Percentiles rank a stretch among this genome's conserved stretches.
These are phyloP conservation scores for Dioscorea zingiberensis DNA, from an alignment of 106 monocot genomes.

Conservation along the genomic window DNA sequence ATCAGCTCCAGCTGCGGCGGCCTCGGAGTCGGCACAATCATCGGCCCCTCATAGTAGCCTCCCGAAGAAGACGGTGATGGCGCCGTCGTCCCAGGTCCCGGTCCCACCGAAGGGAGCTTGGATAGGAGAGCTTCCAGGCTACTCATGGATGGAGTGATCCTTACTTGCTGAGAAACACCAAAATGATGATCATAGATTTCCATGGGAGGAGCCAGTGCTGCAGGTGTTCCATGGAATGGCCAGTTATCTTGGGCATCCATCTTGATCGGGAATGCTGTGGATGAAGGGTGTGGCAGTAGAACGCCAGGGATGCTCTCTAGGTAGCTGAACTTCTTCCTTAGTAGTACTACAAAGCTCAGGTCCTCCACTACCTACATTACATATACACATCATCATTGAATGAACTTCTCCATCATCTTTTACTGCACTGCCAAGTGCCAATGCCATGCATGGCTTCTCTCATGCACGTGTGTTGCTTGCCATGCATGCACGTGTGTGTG, in stretches of 20 bases:
- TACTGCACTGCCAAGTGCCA: too few species aligned
- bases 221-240: constrained; percentile 2
- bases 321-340: constrained; percentile 86
- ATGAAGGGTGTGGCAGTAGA: constrained; percentile 89
- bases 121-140: too few species aligned
- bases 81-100: too few species aligned
- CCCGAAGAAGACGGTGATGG: too few species aligned
- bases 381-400: not conserved
- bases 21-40: too few species aligned
- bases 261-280: constrained; percentile 37
- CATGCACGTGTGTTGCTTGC: not conserved
- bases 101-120: too few species aligned
- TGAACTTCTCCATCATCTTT: too few species aligned
- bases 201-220: constrained; percentile 7
- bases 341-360: constrained; percentile 66
- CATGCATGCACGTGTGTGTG: constrained; percentile 2
- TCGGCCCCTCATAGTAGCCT: too few species aligned
- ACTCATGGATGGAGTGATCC: constrained; percentile 88
- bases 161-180: constrained; percentile 20
- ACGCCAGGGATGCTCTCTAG: constrained; percentile 98
- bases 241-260: constrained; percentile 15
- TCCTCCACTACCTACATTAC: constrained; percentile 88
- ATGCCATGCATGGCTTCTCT: too few species aligned
- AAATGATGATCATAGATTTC: constrained; percentile 39
- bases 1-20: too few species aligned